phyloP scores from a whole-genome alignment of 2,329 filamentous ascomycete species.

The Botrytis porri region DNA sequence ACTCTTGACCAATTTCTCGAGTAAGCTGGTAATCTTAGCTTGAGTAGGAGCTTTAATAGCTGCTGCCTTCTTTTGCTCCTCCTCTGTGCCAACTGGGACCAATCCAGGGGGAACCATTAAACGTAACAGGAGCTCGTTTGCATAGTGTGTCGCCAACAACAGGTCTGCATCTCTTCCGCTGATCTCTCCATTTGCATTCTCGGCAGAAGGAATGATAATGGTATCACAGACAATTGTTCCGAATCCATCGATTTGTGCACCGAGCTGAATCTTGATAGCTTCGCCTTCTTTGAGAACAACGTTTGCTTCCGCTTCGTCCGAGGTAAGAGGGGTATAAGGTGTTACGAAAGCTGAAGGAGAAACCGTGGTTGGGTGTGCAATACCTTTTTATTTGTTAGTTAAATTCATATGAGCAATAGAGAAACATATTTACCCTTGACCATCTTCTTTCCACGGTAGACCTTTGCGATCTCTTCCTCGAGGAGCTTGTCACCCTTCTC shows the following conservation, averaged over 20 bases:
- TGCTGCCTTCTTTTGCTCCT: slow-evolving; percentile 91
- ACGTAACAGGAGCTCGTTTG: slow-evolving; percentile 89
- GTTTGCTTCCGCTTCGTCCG: slow-evolving; percentile 81
- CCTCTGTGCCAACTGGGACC: slow-evolving; percentile 76
- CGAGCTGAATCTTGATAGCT: slow-evolving; percentile 96
- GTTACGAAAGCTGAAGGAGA: slow-evolving; percentile 93
- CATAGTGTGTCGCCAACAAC: slow-evolving; percentile 86
- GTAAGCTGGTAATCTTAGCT: slow-evolving; percentile 76
- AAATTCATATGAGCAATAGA: slow-evolving; percentile 32
- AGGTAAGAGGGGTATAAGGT: slow-evolving; percentile 87
- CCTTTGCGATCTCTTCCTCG: slow-evolving; percentile 89
- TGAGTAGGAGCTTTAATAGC: slow-evolving; percentile 81
- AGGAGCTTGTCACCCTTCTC: slow-evolving; percentile 93
- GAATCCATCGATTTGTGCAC: slow-evolving; percentile 96
- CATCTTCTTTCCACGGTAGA: slow-evolving; percentile 98
- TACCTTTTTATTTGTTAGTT: slow-evolving; percentile 54
- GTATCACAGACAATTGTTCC: slow-evolving; percentile 95
- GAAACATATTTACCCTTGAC: slow-evolving; percentile 63
- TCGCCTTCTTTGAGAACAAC: slow-evolving; percentile 79
- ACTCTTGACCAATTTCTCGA: slow-evolving; percentile 87
- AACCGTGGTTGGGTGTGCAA: slow-evolving; percentile 91
- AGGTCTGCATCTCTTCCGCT: slow-evolving; percentile 81
- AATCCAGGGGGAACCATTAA: slow-evolving; percentile 90
- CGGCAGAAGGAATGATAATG: slow-evolving; percentile 66
- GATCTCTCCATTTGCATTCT: slow-evolving; percentile 60